Evolutionary conservation across 2,329 filamentous ascomycete species (phyloP).

Genomic region (Ophiocordyceps unilateralis): DNA sequence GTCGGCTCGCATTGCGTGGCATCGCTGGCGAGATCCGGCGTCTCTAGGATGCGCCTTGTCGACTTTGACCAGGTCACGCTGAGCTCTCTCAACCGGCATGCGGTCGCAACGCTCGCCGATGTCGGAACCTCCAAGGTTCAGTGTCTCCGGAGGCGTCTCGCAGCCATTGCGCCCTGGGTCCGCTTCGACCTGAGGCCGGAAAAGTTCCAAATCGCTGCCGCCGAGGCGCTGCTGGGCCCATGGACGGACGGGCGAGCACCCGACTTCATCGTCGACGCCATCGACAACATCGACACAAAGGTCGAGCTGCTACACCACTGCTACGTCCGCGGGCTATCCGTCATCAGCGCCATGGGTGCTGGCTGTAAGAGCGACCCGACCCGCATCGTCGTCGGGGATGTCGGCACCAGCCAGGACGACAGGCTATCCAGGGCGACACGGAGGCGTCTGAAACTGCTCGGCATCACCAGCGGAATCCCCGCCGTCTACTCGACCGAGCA

Average conservation of each 20-base stretch:
- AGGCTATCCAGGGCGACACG: constrained; percentile 73
- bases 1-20: constrained; percentile 86
- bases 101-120: constrained; percentile 82
- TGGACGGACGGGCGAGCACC: constrained; percentile 50
- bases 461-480: constrained; percentile 71
- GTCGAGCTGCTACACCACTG: constrained; percentile 83
- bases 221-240: constrained; percentile 46
- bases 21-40: constrained; percentile 74
- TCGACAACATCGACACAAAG: constrained; percentile 97
- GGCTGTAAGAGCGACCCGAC: constrained; percentile 83
- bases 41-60: constrained; percentile 71
- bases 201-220: constrained; percentile 56
- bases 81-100: constrained; percentile 88
- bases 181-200: constrained; percentile 74
- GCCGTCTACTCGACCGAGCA: constrained; percentile 89
- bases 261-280: constrained; percentile 88
- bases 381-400: constrained; percentile 76
- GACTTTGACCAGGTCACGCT: constrained; percentile 97
- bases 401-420: constrained; percentile 75
- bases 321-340: constrained; percentile 54
- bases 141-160: constrained; percentile 60
- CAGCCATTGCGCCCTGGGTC: constrained; percentile 84
- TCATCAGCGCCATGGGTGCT: constrained; percentile 92
- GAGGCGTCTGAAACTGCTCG: constrained; percentile 57
- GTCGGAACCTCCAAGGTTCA: constrained; percentile 87